Conservation (phyloP, 2,329 filamentous ascomycete species). For the Neocatenulostroma microsporum region DNA sequence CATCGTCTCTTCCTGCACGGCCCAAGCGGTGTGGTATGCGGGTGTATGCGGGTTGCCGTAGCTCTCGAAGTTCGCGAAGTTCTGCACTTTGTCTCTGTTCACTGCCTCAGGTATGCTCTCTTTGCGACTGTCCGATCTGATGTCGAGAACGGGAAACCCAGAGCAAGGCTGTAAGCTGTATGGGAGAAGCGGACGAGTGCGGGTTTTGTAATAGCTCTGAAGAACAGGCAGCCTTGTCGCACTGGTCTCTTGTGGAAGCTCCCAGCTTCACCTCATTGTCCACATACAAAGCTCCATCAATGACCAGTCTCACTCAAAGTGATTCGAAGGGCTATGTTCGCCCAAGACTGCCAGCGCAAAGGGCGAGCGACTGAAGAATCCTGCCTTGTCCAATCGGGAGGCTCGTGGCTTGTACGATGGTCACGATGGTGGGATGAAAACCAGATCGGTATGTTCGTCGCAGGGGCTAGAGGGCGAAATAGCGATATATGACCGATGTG, state of each 20-base stretch:
- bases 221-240: slow-evolving; percentile 7
- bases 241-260: slow-evolving; percentile 5
- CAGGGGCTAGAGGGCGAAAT: too few relatives aligned
- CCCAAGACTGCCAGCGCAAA: too few relatives aligned
- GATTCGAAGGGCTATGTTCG: neutral
- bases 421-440: too few relatives aligned
- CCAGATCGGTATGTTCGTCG: too few relatives aligned
- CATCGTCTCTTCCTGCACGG: slow-evolving; percentile 8
- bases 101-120: neutral
- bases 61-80: neutral
- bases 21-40: neutral
- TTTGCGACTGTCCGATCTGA: neutral
- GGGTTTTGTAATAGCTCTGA: slow-evolving; percentile 4
- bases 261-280: slow-evolving; percentile 8
- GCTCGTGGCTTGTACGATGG: too few relatives aligned
- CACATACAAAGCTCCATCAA: slow-evolving; percentile 8
- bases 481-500: too few relatives aligned
- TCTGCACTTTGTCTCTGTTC: neutral
- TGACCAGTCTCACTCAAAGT: neutral
- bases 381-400: too few relatives aligned
- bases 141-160: neutral
- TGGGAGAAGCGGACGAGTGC: neutral
- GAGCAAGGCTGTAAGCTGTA: neutral
- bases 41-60: slow-evolving; percentile 5
- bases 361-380: too few relatives aligned